Evolutionary conservation across 176 grass and related monocot genomes (phyloP).

Genomic region (Oryza officinalis): DNA sequence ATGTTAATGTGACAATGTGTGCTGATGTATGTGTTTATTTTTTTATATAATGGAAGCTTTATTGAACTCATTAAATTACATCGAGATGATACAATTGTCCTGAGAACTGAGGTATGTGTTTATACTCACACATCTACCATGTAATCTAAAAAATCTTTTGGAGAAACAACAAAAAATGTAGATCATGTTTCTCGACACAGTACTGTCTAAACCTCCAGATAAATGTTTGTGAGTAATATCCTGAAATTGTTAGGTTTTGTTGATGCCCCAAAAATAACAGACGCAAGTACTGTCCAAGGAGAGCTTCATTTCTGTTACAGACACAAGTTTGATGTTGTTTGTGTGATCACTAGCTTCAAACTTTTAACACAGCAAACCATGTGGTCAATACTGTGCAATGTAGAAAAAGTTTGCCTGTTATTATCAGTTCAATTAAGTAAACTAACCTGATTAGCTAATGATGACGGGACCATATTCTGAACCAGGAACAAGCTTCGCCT

Average conservation of each 20-base stretch:
- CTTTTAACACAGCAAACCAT: neutral
- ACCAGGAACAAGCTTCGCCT: slow-evolving; percentile 69
- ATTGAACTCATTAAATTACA: no score
- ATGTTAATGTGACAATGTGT: neutral
- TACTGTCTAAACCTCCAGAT: neutral
- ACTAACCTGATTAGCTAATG: slow-evolving; percentile 67
- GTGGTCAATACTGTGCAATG: neutral
- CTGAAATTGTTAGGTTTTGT: neutral
- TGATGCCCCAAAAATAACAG: neutral
- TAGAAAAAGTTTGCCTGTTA: neutral
- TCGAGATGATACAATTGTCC: no score
- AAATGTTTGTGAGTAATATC: neutral
- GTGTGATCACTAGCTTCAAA: neutral
- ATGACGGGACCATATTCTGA: slow-evolving; percentile 71
- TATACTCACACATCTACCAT: neutral
- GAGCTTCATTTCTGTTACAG: neutral
- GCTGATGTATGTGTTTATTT: neutral
- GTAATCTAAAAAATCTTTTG: neutral
- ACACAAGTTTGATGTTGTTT: neutral
- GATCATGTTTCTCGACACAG: neutral
- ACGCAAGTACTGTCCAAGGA: neutral
- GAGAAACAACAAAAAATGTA: neutral
- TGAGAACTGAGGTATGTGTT: neutral
- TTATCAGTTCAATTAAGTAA: slow-evolving; percentile 14
- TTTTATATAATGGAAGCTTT: no score